Evolutionary conservation across 2,329 filamentous ascomycete species (phyloP).

Genomic region (Colletotrichum higginsianum): DNA sequence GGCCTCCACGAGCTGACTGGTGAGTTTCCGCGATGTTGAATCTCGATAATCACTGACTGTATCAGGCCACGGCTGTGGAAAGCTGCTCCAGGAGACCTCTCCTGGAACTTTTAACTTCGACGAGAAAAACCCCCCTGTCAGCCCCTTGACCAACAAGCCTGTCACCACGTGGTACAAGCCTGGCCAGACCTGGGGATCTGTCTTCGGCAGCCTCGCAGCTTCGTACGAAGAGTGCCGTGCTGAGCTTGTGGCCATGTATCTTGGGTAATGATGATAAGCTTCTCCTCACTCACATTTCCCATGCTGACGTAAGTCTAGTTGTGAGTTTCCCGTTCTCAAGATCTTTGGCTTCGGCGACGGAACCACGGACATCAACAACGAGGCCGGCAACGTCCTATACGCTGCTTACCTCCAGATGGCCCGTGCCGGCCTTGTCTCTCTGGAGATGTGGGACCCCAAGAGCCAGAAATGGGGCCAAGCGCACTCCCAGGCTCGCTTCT

Average conservation of each 20-base stretch:
- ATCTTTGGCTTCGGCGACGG: conserved; percentile 95
- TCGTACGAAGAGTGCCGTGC: conserved; percentile 96
- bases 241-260: conserved; percentile 92
- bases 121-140: conserved; percentile 82
- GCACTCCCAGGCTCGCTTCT: conserved; percentile 92
- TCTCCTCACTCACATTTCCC: too few species aligned
- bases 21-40: not conserved
- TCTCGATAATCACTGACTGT: conserved; percentile 37
- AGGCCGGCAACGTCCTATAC: conserved; percentile 90
- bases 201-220: conserved; percentile 89
- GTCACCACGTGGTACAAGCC: conserved; percentile 93
- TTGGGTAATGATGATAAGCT: conserved; percentile 55
- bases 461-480: conserved; percentile 92
- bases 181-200: conserved; percentile 93
- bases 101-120: conserved; percentile 92
- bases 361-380: conserved; percentile 76
- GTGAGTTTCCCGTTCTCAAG: conserved; percentile 89
- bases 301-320: conserved; percentile 60
- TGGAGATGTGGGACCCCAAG: conserved; percentile 97
- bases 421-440: conserved; percentile 86
- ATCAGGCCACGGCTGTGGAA: conserved; percentile 88
- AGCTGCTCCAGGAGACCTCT: conserved; percentile 90
- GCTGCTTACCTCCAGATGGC: conserved; percentile 94
- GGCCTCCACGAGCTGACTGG: conserved; percentile 87
- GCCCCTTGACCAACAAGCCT: conserved; percentile 83